These are phyloP conservation scores for Xerocomellus amylosporus DNA, from an alignment of 768 basidiomycete species.

Conservation along the genomic window DNA sequence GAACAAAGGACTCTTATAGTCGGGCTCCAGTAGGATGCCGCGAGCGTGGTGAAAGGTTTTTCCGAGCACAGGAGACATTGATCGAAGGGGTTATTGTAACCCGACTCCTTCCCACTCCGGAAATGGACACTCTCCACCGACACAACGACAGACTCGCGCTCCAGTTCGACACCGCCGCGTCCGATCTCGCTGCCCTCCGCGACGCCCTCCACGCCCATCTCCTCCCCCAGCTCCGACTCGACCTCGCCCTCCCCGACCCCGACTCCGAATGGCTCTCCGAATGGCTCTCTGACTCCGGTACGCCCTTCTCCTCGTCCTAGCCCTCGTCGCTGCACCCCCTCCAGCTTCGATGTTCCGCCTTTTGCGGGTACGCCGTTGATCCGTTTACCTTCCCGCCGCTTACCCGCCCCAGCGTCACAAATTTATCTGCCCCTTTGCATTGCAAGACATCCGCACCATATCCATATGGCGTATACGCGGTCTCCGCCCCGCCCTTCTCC, in stretches of 20 bases:
- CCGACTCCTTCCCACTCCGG: too few species aligned
- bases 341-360: slow-evolving; percentile 59
- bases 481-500: slow-evolving; percentile 39
- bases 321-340: not conserved
- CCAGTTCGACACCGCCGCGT: too few species aligned
- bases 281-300: slow-evolving; percentile 69
- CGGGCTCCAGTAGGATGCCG: too few species aligned
- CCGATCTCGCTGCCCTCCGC: too few species aligned
- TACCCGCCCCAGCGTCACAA: slow-evolving; percentile 51
- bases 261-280: too few species aligned
- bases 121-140: too few species aligned
- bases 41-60: not conserved
- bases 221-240: too few species aligned
- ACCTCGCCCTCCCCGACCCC: too few species aligned
- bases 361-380: slow-evolving; percentile 47
- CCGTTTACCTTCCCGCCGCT: slow-evolving; percentile 6
- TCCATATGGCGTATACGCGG: slow-evolving; percentile 52
- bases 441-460: slow-evolving; percentile 55
- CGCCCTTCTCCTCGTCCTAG: slow-evolving; percentile 21
- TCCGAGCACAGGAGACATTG: not conserved
- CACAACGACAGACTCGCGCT: too few species aligned
- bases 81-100: too few species aligned
- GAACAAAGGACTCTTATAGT: not conserved
- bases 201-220: too few species aligned
- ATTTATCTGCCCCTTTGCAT: slow-evolving; percentile 59